phyloP scores from a whole-genome alignment of 768 basidiomycete species.

The Omphalotus guepiniiformis region DNA sequence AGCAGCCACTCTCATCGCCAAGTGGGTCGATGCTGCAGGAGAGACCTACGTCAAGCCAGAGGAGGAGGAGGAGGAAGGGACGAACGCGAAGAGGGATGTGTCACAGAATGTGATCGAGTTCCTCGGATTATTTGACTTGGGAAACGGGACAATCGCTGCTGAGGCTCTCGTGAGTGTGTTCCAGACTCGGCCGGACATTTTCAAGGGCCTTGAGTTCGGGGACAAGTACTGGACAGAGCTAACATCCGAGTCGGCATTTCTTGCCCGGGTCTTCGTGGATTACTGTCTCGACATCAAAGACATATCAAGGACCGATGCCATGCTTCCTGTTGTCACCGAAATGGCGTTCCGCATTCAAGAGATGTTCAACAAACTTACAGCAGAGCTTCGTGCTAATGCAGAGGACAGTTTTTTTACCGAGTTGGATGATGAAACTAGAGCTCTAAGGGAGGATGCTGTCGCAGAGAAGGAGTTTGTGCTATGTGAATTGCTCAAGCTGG shows the following conservation, averaged over 20 bases:
- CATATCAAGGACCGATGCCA: conserved; percentile 56
- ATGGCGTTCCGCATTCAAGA: conserved; percentile 74
- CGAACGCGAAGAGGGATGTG: conserved; percentile 17
- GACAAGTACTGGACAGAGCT: conserved; percentile 69
- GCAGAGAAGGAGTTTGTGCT: conserved; percentile 50
- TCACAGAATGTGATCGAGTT: conserved; percentile 43
- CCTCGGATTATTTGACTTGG: conserved; percentile 56
- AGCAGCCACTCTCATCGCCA: conserved; percentile 63
- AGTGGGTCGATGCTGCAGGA: conserved; percentile 69
- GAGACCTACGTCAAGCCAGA: conserved; percentile 27
- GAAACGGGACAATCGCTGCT: conserved; percentile 57
- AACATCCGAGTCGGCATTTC: conserved; percentile 72
- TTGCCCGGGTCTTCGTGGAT: conserved; percentile 80
- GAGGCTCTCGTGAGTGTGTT: conserved; percentile 76
- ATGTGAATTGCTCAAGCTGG: conserved; percentile 57
- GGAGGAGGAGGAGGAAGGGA: conserved; percentile 20
- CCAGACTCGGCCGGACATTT: conserved; percentile 55
- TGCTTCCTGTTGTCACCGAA: conserved; percentile 79
- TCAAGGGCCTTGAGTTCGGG: conserved; percentile 69
- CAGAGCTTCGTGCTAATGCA: not conserved
- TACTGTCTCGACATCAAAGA: conserved; percentile 64
- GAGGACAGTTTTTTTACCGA: not conserved
- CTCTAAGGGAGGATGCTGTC: conserved; percentile 25
- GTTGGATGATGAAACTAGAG: conserved; percentile 2
- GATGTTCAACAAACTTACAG: conserved; percentile 50